phyloP scores from a whole-genome alignment of 805 yeast species.

The Saccharomycopsis malanga region DNA sequence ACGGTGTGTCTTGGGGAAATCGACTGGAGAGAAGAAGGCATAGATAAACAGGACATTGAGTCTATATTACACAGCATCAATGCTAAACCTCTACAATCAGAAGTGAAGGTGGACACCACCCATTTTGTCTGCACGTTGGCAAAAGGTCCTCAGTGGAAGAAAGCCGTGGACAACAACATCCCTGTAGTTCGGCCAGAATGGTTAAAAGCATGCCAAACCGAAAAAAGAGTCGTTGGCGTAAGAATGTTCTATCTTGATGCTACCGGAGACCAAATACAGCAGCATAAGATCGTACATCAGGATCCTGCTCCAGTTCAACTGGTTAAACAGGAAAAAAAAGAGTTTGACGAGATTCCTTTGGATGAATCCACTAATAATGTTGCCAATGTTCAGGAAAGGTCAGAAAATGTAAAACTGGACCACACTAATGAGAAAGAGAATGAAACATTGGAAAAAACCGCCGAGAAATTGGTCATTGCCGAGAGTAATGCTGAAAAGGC shows the following conservation, averaged over 20 bases:
- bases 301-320: conserved; percentile 1
- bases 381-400: neutral
- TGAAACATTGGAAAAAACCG: neutral
- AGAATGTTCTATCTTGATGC: conserved; percentile 57
- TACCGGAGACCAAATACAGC: conserved; percentile 7
- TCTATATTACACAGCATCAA: conserved; percentile 63
- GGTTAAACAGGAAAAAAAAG: neutral
- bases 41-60: conserved; percentile 50
- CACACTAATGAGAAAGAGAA: conserved; percentile 3
- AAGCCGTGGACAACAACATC: conserved; percentile 78
- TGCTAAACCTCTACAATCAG: conserved; percentile 68
- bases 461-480: conserved; percentile 4
- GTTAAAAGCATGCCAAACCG: conserved; percentile 94
- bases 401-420: too few relatives aligned
- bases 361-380: conserved; percentile 5
- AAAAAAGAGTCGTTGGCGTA: conserved; percentile 87
- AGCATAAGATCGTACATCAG: conserved; percentile 12
- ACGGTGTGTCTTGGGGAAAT: conserved; percentile 85
- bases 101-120: conserved; percentile 84
- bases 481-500: conserved; percentile 2
- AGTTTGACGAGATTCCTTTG: conserved; percentile 19
- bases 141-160: conserved; percentile 64
- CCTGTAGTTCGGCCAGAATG: conserved; percentile 96
- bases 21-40: conserved; percentile 43
- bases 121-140: conserved; percentile 79